Conservation (phyloP, 345 rosid species). For the Rhodomyrtus tomentosa region DNA sequence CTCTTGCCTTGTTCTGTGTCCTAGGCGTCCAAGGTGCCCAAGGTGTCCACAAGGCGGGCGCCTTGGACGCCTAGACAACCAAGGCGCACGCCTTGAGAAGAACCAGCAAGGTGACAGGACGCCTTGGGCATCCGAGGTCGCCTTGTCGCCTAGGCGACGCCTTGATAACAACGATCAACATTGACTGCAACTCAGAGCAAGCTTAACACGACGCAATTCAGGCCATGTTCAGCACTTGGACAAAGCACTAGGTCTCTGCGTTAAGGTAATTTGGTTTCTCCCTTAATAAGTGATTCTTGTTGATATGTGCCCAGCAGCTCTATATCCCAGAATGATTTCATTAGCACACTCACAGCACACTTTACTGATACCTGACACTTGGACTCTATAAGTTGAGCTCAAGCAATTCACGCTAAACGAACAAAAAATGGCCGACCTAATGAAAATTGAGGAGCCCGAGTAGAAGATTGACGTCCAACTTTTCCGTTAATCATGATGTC, state of each 20-base stretch:
- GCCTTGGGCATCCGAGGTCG: too few species aligned
- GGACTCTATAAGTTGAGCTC: not conserved
- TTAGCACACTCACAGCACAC: not conserved
- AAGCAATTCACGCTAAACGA: not conserved
- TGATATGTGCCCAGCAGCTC: not conserved
- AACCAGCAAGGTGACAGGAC: too few species aligned
- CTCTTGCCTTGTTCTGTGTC: too few species aligned
- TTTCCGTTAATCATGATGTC: not conserved
- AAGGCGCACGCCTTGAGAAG: too few species aligned
- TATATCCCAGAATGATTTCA: not conserved
- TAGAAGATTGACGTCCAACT: not conserved
- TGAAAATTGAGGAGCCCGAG: not conserved
- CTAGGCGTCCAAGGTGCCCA: too few species aligned
- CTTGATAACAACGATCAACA: too few species aligned
- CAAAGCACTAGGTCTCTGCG: not conserved
- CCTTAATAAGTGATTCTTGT: not conserved
- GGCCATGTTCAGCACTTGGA: not conserved
- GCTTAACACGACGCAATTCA: not conserved
- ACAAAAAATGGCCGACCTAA: not conserved
- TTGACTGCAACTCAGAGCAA: not conserved
- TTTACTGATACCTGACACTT: not conserved
- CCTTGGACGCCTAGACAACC: too few species aligned
- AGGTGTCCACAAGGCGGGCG: too few species aligned
- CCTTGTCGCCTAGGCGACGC: too few species aligned
- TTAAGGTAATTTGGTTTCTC: not conserved